Evolutionary conservation across 148 eudicot genomes (phyloP).

Genomic region (Chenopodium formosanum): DNA sequence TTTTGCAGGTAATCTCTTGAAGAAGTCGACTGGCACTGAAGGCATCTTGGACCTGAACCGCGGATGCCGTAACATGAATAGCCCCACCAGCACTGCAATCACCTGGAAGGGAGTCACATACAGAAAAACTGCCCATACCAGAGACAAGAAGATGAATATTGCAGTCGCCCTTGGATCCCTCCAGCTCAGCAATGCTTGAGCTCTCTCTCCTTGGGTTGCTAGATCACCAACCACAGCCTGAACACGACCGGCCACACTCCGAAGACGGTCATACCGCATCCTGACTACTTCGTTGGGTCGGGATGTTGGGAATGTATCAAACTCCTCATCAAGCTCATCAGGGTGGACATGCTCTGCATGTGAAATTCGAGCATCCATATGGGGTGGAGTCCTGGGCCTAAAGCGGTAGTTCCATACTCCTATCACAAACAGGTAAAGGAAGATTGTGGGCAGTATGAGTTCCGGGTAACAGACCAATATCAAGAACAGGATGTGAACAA

Average conservation of each 20-base stretch:
- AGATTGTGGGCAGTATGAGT: constrained; percentile 76
- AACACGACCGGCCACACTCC: constrained; percentile 73
- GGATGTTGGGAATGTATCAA: constrained; percentile 80
- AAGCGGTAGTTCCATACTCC: constrained; percentile 89
- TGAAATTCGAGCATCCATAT: constrained; percentile 85
- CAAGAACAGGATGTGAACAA: constrained; percentile 76
- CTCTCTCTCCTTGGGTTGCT: constrained; percentile 89
- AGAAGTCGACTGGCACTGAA: constrained; percentile 90
- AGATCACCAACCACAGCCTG: constrained; percentile 83
- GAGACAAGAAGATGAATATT: constrained; percentile 63
- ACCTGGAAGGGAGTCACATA: constrained; percentile 92
- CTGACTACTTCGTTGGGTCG: constrained; percentile 56
- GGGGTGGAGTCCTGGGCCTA: constrained; percentile 78
- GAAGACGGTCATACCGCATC: constrained; percentile 72
- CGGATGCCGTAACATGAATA: constrained; percentile 79
- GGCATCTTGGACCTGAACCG: constrained; percentile 78
- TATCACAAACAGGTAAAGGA: constrained; percentile 80
- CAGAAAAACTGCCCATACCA: constrained; percentile 68
- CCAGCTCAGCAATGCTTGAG: constrained; percentile 78
- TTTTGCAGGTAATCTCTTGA: constrained; percentile 82
- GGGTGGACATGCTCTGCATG: constrained; percentile 74
- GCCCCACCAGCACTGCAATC: constrained; percentile 63
- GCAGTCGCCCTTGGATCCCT: constrained; percentile 94
- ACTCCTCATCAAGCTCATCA: constrained; percentile 88
- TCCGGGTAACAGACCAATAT: constrained; percentile 90